These are phyloP conservation scores for Cryphonectria radicalis DNA, from an alignment of 2,329 filamentous ascomycete genomes.

Conservation along the genomic window DNA sequence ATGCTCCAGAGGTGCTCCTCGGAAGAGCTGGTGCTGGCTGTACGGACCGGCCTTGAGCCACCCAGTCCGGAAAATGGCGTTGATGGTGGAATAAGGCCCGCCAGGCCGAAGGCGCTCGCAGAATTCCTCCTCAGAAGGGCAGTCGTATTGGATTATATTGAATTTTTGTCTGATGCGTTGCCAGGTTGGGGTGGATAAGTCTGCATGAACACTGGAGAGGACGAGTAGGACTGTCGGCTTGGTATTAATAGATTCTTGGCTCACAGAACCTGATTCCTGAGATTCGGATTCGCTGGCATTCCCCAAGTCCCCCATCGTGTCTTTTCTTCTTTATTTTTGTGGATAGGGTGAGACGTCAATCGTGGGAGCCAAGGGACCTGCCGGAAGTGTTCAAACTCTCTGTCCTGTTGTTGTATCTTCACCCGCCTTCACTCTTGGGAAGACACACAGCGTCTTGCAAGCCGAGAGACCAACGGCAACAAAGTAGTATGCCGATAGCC, in stretches of 20 bases:
- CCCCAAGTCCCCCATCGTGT: neutral
- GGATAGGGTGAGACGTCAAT: neutral
- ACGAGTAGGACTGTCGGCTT: constrained; percentile 29
- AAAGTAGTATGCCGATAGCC: neutral
- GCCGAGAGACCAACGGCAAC: neutral
- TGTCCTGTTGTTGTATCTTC: neutral
- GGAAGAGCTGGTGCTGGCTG: constrained; percentile 36
- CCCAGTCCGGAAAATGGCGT: constrained; percentile 38
- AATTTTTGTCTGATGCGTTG: constrained; percentile 25
- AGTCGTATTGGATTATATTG: constrained; percentile 35
- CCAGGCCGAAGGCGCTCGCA: constrained; percentile 35
- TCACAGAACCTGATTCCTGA: neutral
- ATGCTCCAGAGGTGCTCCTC: constrained; percentile 31
- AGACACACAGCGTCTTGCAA: neutral
- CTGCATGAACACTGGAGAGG: constrained; percentile 25
- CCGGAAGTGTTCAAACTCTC: neutral
- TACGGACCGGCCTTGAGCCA: constrained; percentile 40
- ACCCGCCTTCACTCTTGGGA: neutral
- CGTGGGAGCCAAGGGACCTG: neutral
- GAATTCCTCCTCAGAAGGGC: constrained; percentile 33
- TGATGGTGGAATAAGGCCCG: constrained; percentile 36
- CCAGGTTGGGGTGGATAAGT: constrained; percentile 26
- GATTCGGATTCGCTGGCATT: neutral
- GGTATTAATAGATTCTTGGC: neutral
- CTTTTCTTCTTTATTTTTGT: neutral